Evolutionary conservation across 257 asterid species (phyloP).

Genomic region (Datura wrightii): DNA sequence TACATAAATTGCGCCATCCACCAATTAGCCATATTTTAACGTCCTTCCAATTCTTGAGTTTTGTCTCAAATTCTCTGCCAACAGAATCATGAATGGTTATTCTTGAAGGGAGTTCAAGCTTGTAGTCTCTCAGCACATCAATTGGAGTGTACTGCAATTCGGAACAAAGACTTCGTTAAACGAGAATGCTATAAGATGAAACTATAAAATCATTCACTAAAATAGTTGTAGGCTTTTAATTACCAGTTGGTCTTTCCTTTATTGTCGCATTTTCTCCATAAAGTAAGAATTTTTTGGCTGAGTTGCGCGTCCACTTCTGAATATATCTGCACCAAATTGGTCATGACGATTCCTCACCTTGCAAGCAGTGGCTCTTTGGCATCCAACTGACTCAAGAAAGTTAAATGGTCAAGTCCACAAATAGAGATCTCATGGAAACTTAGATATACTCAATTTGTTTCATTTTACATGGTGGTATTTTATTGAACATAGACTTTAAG

Average conservation of each 20-base stretch:
- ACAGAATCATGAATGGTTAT: conserved; percentile 9
- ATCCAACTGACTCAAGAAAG: background rate
- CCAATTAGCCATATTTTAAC: conserved; percentile 7
- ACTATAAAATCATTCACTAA: background rate
- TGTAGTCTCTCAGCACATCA: conserved; percentile 11
- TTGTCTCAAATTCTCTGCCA: background rate
- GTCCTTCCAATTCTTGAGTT: conserved; percentile 14
- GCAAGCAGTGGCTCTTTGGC: background rate
- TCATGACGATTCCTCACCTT: background rate
- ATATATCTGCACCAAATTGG: background rate
- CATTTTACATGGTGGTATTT: background rate
- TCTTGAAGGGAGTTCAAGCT: background rate
- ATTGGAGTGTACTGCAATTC: conserved; percentile 26
- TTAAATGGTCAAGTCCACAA: background rate
- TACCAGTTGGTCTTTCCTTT: conserved; percentile 12
- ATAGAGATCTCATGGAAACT: background rate
- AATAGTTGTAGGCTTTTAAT: background rate
- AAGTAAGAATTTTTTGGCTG: conserved; percentile 33
- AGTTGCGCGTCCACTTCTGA: background rate
- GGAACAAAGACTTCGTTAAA: too few relatives aligned
- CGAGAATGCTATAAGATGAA: background rate
- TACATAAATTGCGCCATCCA: conserved; percentile 33
- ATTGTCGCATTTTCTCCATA: background rate
- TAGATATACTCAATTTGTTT: background rate
- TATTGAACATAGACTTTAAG: background rate